phyloP scores from a whole-genome alignment of 2,329 filamentous ascomycete genomes.

The Talaromyces albobiverticillius region DNA sequence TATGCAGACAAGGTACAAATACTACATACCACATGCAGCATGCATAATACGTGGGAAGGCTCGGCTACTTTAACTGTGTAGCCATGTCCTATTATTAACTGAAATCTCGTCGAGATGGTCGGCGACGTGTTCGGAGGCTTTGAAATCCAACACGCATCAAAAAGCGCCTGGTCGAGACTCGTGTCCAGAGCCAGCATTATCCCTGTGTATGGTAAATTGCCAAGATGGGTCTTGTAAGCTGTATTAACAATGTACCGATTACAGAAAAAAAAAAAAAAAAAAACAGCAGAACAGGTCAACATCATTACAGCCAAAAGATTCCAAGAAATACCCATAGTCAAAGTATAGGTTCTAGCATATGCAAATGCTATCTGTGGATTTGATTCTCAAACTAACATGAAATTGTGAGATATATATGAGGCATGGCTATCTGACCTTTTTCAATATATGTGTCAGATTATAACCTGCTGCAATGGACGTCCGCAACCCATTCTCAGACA shows the following conservation, averaged over 20 bases:
- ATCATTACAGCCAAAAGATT: neutral
- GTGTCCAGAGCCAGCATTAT: neutral
- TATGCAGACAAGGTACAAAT: neutral
- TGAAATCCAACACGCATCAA: neutral
- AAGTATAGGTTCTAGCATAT: neutral
- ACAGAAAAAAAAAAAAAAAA: neutral
- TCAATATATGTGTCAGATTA: neutral
- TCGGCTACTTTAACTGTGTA: neutral
- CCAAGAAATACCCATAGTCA: neutral
- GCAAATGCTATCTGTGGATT: neutral
- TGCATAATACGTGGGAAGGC: neutral
- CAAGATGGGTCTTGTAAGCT: neutral
- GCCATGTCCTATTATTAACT: neutral
- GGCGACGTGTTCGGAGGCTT: too few relatives aligned
- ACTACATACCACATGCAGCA: neutral
- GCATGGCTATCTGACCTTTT: neutral
- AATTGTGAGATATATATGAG: neutral
- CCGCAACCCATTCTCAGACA: constrained; percentile 12
- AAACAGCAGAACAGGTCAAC: neutral
- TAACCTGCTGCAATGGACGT: neutral
- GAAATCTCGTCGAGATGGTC: neutral
- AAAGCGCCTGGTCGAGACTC: neutral
- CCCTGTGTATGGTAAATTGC: neutral
- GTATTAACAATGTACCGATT: neutral
- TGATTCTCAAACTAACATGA: neutral